These are phyloP conservation scores for Linnemannia elongata DNA, from an alignment of 192 early-diverging fungal genomes.

Conservation along the genomic window DNA sequence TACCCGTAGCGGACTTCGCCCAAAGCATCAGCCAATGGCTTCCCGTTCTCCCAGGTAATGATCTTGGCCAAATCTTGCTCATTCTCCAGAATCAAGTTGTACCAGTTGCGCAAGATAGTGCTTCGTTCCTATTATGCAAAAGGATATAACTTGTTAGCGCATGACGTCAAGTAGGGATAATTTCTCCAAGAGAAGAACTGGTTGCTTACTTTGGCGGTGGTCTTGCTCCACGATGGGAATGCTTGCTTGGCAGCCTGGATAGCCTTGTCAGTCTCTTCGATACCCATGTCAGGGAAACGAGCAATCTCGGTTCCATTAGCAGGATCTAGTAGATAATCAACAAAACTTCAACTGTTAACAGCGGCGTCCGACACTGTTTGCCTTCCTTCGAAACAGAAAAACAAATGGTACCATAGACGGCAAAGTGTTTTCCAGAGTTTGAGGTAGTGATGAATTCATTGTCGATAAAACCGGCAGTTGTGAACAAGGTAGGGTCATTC, in stretches of 20 bases:
- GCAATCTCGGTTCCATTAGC: constrained; percentile 72
- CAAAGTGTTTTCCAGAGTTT: constrained; percentile 59
- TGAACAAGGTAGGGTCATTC: constrained; percentile 71
- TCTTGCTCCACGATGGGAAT: constrained; percentile 71
- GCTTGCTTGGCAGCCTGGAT: constrained; percentile 71
- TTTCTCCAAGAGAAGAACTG: neutral
- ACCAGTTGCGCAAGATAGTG: constrained; percentile 72
- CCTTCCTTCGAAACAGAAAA: neutral
- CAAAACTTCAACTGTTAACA: neutral
- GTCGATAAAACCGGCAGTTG: constrained; percentile 68
- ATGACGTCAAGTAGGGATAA: neutral
- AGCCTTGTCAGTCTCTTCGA: constrained; percentile 67
- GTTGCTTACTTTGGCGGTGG: constrained; percentile 66
- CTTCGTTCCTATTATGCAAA: constrained; percentile 62
- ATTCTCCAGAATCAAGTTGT: constrained; percentile 74
- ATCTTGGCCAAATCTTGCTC: constrained; percentile 83
- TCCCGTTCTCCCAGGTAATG: constrained; percentile 89
- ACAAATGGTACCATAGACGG: constrained; percentile 62
- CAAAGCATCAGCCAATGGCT: constrained; percentile 68
- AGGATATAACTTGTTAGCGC: neutral
- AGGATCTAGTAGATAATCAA: constrained; percentile 62
- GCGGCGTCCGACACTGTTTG: neutral
- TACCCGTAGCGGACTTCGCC: constrained; percentile 61
- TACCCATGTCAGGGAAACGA: constrained; percentile 75
- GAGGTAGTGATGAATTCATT: constrained; percentile 67